Percentiles rank a stretch among this genome's conserved stretches.
Conservation (phyloP, 805 yeast genomes). For the Ogataea minuta region DNA sequence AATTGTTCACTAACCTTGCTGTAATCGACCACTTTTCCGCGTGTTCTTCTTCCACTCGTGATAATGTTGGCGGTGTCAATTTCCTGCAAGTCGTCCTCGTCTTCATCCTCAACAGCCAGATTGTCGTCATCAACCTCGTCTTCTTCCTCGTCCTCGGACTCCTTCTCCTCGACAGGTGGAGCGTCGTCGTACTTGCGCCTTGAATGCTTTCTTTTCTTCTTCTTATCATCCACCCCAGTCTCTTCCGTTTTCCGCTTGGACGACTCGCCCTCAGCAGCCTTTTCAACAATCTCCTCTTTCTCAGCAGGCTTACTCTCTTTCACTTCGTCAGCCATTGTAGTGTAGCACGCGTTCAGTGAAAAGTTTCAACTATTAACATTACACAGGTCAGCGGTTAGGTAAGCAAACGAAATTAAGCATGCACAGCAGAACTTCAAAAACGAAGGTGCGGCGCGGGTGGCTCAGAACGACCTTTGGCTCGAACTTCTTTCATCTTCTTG, state of each 20-base stretch:
- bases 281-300: slow-evolving; percentile 5
- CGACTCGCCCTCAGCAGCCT: slow-evolving; percentile 2
- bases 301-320: slow-evolving; percentile 5
- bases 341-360: background rate
- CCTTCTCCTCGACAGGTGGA: slow-evolving; percentile 33
- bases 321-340: slow-evolving; percentile 11
- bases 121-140: slow-evolving; percentile 50
- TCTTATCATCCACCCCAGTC: slow-evolving; percentile 16
- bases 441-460: slow-evolving; percentile 4
- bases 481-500: slow-evolving; percentile 4
- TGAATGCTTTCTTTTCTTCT: slow-evolving; percentile 25
- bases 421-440: background rate
- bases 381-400: background rate
- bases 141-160: slow-evolving; percentile 36
- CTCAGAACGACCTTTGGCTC: slow-evolving; percentile 3
- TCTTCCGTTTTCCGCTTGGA: slow-evolving; percentile 13
- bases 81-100: slow-evolving; percentile 76
- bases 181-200: slow-evolving; percentile 26
- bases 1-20: slow-evolving; percentile 74
- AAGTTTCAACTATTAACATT: slow-evolving; percentile 1
- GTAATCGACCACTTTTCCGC: slow-evolving; percentile 86
- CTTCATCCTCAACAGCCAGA: slow-evolving; percentile 59
- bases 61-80: slow-evolving; percentile 83
- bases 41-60: slow-evolving; percentile 81
- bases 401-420: background rate